Percentiles rank a stretch among this genome's conserved stretches.
Conservation (phyloP, 139 green algal genomes). For the Haematococcus sp. region DNA sequence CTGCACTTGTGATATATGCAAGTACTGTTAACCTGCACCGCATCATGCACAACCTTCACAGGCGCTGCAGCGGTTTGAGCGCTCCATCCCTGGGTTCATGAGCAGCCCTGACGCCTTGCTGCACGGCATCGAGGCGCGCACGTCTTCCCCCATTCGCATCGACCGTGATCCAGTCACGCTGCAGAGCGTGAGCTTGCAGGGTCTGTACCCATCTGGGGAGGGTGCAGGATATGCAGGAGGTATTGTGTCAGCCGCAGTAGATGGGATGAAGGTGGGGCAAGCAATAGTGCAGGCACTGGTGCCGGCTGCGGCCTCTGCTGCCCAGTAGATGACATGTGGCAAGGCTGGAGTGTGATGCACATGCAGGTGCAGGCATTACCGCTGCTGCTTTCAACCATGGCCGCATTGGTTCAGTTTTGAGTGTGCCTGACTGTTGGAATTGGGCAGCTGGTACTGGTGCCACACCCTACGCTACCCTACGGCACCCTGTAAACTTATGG, state of each 20-base stretch:
- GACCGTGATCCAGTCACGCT: constrained; percentile 22
- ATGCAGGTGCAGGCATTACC: too few relatives aligned
- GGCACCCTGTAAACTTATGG: too few relatives aligned
- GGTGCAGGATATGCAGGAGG: constrained; percentile 85
- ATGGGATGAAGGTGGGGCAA: constrained; percentile 48
- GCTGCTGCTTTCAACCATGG: too few relatives aligned
- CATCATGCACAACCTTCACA: not conserved
- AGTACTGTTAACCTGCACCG: not conserved
- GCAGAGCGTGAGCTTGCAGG: constrained; percentile 44
- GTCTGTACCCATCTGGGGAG: constrained; percentile 74
- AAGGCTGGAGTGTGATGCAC: too few relatives aligned
- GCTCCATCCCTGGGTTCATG: constrained; percentile 54
- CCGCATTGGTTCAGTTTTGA: too few relatives aligned
- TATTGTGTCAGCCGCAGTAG: constrained; percentile 81
- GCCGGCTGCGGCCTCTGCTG: too few relatives aligned
- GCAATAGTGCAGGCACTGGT: too few relatives aligned
- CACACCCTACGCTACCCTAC: too few relatives aligned
- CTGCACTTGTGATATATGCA: not conserved
- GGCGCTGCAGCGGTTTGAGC: constrained; percentile 58
- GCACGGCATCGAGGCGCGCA: constrained; percentile 80
- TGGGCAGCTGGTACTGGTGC: too few relatives aligned
- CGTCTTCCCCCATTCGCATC: constrained; percentile 59
- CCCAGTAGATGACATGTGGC: too few relatives aligned
- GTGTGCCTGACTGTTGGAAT: too few relatives aligned
- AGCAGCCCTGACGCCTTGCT: constrained; percentile 43